phyloP scores from a whole-genome alignment of 257 asterid species.

The Gynochthodes officinalis region DNA sequence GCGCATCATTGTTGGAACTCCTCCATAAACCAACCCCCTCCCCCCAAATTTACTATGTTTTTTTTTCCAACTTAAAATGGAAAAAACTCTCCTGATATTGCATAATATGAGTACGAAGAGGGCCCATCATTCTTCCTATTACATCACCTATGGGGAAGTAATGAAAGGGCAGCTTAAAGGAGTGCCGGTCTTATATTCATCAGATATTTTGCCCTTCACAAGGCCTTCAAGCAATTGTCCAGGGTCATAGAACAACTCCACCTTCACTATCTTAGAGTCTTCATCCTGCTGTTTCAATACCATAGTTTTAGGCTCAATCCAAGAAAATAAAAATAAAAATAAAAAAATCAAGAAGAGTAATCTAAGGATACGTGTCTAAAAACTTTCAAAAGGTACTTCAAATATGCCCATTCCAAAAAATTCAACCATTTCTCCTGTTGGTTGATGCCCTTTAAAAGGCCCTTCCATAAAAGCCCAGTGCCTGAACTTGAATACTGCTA shows the following conservation, averaged over 20 bases:
- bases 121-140: not conserved
- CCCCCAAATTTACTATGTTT: too few species aligned
- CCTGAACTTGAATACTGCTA: constrained; percentile 62
- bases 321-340: not conserved
- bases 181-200: constrained; percentile 6
- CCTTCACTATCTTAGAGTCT: constrained; percentile 46
- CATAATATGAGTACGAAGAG: not conserved
- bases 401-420: constrained; percentile 44
- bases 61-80: too few species aligned
- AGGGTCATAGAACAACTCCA: constrained; percentile 50
- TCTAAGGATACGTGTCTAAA: not conserved
- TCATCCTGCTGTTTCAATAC: constrained; percentile 42
- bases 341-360: too few species aligned
- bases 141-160: constrained; percentile 6
- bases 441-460: constrained; percentile 48
- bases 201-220: constrained; percentile 34
- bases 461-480: constrained; percentile 85
- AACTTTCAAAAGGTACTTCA: constrained; percentile 33
- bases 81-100: not conserved
- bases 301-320: not conserved
- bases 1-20: too few species aligned
- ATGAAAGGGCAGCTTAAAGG: constrained; percentile 48
- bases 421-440: constrained; percentile 62
- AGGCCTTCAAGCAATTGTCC: constrained; percentile 58
- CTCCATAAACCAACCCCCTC: too few species aligned